Percentiles rank a stretch among this genome's conserved stretches.
Evolutionary conservation across 2,329 filamentous ascomycete genomes (phyloP).

Genomic region (Sclerotinia glacialis): DNA sequence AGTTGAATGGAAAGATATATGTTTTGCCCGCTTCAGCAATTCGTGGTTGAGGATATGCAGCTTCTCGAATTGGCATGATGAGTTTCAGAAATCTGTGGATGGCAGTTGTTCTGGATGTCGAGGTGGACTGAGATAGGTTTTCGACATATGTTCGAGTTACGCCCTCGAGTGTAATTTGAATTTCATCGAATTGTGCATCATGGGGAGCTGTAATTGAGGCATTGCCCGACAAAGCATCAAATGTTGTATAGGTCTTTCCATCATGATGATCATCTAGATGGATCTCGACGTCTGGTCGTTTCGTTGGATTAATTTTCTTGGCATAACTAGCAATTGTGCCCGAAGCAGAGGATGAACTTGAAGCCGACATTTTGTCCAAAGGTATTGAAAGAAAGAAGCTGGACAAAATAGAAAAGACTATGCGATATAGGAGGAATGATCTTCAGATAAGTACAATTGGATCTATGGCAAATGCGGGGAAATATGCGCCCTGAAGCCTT

Average conservation of each 20-base stretch:
- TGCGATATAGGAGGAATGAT: slow-evolving; percentile 5
- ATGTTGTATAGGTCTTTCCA: slow-evolving; percentile 36
- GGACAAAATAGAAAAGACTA: slow-evolving; percentile 10
- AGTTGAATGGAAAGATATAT: slow-evolving; percentile 38
- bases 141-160: slow-evolving; percentile 36
- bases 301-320: slow-evolving; percentile 29
- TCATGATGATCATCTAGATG: slow-evolving; percentile 33
- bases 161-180: slow-evolving; percentile 38
- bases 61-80: slow-evolving; percentile 38
- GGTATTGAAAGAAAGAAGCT: slow-evolving; percentile 2
- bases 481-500: slow-evolving; percentile 8
- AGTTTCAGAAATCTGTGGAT: slow-evolving; percentile 38
- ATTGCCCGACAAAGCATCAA: slow-evolving; percentile 35
- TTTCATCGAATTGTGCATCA: slow-evolving; percentile 36
- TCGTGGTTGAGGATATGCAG: slow-evolving; percentile 35
- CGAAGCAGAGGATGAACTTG: slow-evolving; percentile 30
- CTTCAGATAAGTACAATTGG: slow-evolving; percentile 14
- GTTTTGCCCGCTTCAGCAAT: slow-evolving; percentile 37
- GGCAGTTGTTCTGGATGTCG: slow-evolving; percentile 32
- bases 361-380: slow-evolving; percentile 29
- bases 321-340: slow-evolving; percentile 34
- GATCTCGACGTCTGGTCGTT: slow-evolving; percentile 35
- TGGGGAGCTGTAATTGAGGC: slow-evolving; percentile 36
- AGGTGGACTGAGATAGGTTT: slow-evolving; percentile 32
- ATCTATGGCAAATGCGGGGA: slow-evolving; percentile 16